Evolutionary conservation across 2,329 filamentous ascomycete species (phyloP), one percentile per base, ranked within the genome.

Genomic region (Coniochaeta sp.): DNA sequence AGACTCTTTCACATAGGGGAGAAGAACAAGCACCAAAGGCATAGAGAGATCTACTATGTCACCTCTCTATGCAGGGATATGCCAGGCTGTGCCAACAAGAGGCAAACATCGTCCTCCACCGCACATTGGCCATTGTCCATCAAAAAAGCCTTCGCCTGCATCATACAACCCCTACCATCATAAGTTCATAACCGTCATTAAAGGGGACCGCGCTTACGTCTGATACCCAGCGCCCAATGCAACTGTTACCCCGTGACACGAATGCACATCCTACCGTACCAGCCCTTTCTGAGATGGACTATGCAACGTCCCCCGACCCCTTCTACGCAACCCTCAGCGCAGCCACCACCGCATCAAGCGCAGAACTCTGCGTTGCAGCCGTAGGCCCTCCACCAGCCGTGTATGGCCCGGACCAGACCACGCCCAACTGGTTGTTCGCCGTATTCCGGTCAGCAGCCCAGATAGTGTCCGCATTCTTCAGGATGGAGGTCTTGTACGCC

Each of bases 261-360:
- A 40, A 40, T 40, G 4, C 38, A 17, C 16, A 40, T 19, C 38
- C 38, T 40, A 40, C 16, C 17, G 38, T 40, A 40, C 3, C 38
- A 40, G 17, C n/a, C 3, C 10, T 40, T 9, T 30, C 57, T 28
- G 34, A 32, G 32, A 30, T 14, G 40, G 38, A 17, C 16, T 52
- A 50, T 50, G 24, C 42, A 47, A 47, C 42, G 22, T 47, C 24
- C n/a, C 42, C 9, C 42, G 6, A 47, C 4, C 19, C 7, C 42
- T 22, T 52, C 57, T 40, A 58, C 14, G 69, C 68, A 16, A 77
- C 74, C 24, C 72, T 73, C 64, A 80, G 69, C 7, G 86, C 87
- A 30, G 84, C 88, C 61, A 91, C 83, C 32, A 91, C 73, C 38
- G 80, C 82, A 72, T 90, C 88, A 71, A 90, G 72, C 0, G 85